Evolutionary conservation across 441 rosid genomes (phyloP).

Genomic region (Geranium incanum): DNA sequence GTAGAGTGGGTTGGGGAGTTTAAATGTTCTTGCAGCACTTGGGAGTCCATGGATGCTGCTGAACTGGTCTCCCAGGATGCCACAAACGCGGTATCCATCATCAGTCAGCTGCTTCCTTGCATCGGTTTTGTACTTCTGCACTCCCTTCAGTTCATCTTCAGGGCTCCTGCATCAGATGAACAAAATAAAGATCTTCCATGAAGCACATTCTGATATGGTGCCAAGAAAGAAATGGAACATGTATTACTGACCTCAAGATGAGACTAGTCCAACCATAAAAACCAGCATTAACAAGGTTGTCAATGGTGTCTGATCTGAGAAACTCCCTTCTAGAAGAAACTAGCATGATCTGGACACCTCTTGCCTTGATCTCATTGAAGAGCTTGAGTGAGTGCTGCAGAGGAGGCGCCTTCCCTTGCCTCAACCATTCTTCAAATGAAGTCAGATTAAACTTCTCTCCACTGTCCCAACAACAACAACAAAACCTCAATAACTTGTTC

Average conservation of each 20-base stretch:
- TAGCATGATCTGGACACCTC: neutral
- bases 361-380: slow-evolving; percentile 7
- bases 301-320: slow-evolving; percentile 4
- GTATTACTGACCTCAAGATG: neutral
- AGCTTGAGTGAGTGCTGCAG: neutral
- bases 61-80: slow-evolving; percentile 1
- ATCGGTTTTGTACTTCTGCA: neutral
- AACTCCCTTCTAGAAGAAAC: neutral
- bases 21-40: neutral
- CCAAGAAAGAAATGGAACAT: neutral
- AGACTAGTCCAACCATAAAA: slow-evolving; percentile 7
- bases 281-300: slow-evolving; percentile 3
- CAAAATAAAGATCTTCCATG: neutral
- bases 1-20: slow-evolving; percentile 2
- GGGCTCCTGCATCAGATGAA: neutral
- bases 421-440: neutral
- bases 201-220: neutral
- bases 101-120: neutral
- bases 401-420: slow-evolving; percentile 5
- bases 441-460: slow-evolving; percentile 9
- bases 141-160: neutral
- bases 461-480: neutral
- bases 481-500: neutral
- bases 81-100: neutral
- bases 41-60: slow-evolving; percentile 6